These are phyloP conservation scores for Plasmodium sp. DNA, from an alignment of 169 alveolate genomes.

Conservation along the genomic window DNA sequence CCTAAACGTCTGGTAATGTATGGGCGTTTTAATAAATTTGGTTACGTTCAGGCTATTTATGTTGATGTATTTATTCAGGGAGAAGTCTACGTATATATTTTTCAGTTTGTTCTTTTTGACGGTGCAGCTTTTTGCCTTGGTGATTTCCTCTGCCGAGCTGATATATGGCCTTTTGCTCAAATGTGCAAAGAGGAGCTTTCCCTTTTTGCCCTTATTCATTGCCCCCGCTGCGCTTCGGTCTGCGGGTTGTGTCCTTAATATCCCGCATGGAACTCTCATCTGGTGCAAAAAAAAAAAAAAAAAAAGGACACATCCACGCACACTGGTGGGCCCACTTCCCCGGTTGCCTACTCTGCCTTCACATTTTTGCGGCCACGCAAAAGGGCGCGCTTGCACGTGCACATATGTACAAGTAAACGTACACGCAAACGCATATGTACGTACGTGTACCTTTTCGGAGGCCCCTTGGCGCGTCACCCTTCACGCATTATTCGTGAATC, in stretches of 20 bases:
- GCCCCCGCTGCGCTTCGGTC: background rate
- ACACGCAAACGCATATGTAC: background rate
- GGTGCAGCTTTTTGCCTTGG: background rate
- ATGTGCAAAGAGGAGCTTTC: background rate
- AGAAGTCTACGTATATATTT: conserved; percentile 52
- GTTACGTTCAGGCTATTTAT: conserved; percentile 43
- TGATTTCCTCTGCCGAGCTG: conserved; percentile 15
- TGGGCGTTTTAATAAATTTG: conserved; percentile 45
- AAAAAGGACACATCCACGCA: background rate
- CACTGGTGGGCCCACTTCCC: conserved; percentile 3
- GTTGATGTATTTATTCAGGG: conserved; percentile 52
- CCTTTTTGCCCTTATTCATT: background rate
- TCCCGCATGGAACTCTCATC: background rate
- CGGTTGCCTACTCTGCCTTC: background rate
- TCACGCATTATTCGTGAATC: background rate
- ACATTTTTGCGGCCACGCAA: background rate
- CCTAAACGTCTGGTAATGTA: conserved; percentile 43
- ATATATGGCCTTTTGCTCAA: conserved; percentile 22
- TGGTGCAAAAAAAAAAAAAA: background rate
- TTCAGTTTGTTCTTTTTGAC: conserved; percentile 16
- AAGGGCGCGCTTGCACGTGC: background rate
- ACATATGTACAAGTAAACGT: background rate
- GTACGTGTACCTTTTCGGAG: background rate
- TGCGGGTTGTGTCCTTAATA: background rate
- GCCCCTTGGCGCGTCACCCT: background rate